A percentile compares a stretch with the other conserved stretches of the same genome.
phyloP scores from a whole-genome alignment of 2,329 filamentous ascomycete genomes.

The Neofusicoccum parvum region DNA sequence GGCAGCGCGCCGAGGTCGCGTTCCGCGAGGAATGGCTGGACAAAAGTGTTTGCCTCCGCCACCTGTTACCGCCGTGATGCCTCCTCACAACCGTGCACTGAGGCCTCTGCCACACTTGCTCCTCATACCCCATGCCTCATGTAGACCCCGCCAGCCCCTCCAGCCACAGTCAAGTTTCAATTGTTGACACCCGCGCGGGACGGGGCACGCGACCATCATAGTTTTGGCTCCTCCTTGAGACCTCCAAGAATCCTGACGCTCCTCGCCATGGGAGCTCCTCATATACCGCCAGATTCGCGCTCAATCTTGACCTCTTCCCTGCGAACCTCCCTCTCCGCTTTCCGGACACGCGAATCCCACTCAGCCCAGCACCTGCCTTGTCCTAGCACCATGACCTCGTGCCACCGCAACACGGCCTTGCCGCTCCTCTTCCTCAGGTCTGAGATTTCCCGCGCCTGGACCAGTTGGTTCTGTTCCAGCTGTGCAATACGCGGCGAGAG shows the following conservation, averaged over 20 bases:
- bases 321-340: slow-evolving; percentile 66
- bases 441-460: slow-evolving; percentile 64
- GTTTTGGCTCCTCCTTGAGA: background rate
- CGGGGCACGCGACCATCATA: background rate
- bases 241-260: background rate
- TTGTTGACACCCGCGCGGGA: background rate
- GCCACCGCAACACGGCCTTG: slow-evolving; percentile 60
- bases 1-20: background rate
- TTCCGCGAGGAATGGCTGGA: slow-evolving; percentile 2
- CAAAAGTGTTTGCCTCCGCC: slow-evolving; percentile 4
- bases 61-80: background rate
- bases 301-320: slow-evolving; percentile 62
- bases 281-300: slow-evolving; percentile 50
- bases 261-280: slow-evolving; percentile 31
- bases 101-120: background rate
- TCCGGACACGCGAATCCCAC: slow-evolving; percentile 68
- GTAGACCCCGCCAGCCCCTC: background rate
- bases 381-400: slow-evolving; percentile 70
- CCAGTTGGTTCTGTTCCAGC: slow-evolving; percentile 61
- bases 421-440: slow-evolving; percentile 67
- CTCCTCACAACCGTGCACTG: slow-evolving; percentile 16
- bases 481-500: slow-evolving; percentile 65
- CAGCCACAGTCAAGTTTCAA: slow-evolving; percentile 2
- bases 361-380: slow-evolving; percentile 71
- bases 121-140: background rate